Base-by-base conservation (phyloP, 768 basidiomycete species). In the Hemileccinum rubropunctum region DNA sequence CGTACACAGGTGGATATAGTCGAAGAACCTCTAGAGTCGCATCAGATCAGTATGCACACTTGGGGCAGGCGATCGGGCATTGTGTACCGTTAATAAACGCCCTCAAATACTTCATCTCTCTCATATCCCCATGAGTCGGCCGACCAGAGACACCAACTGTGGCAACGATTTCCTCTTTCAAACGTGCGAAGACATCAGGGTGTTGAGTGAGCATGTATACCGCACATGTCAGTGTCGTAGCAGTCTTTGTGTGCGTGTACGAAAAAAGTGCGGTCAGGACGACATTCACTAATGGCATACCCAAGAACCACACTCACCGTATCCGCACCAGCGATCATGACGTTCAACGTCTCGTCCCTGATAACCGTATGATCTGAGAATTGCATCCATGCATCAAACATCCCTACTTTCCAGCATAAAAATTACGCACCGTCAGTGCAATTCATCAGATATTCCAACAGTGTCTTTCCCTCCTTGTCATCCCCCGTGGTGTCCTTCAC, bases 31-130 rank as follows among this genome's bases (percentile, higher is more conserved):
- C 68, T 71, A 35, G 6, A 30, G 26, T 9, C 1, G 15, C 9
- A 35, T 27, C 4, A 27, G 26, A 46, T 65, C 8, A 45, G 45
- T 7, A 39, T n/a, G n/a, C 8, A 30, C 30, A 6, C 12, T 10
- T 14, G 34, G 8, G 3, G 17, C n/a, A 15, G 18, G 36, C 13
- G 14, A 28, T 36, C 23, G 18, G 8, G 38, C 35, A 10, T 40
- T 5, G 45, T 66, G 13, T 17, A 82, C 83, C 83, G 53, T 86
- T 84, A 45, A 86, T 76, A 20, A 86, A 80, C 1, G 84, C 84
- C 23, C 81, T 71, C 14, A 85, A 63, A 53, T 78, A 86, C 60
- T 80, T 84, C 79, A 85, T 81, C 4, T 80, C 79, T 26, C 71
- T 71, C 55, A 86, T 76, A 52, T 82, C 78, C 36, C 80, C 78